phyloP scores from a whole-genome alignment of 2,329 filamentous ascomycete species.

The Penicillium verrucosum region DNA sequence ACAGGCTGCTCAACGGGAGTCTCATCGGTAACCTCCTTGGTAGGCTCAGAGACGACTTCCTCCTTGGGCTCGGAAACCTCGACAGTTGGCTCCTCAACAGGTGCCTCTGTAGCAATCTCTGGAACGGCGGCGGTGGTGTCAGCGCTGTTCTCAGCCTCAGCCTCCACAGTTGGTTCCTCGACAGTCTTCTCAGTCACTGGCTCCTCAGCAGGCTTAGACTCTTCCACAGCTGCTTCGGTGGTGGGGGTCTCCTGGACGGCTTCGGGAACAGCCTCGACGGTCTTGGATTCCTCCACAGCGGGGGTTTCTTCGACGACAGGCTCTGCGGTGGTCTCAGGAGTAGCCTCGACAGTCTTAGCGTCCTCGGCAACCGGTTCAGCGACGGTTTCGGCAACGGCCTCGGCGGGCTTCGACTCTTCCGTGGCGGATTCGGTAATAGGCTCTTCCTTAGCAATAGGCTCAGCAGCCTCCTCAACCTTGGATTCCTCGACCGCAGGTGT shows the following conservation, averaged over 20 bases:
- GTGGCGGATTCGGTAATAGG: not conserved
- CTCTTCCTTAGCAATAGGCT: not conserved
- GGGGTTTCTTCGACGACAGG: not conserved
- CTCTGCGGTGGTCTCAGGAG: not conserved
- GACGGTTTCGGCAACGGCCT: not conserved
- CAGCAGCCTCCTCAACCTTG: not conserved
- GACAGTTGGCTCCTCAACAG: not conserved
- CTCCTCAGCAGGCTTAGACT: slow-evolving; percentile 3
- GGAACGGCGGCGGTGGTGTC: not conserved
- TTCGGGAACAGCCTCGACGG: not conserved
- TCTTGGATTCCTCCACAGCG: not conserved
- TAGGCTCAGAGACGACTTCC: slow-evolving; percentile 1
- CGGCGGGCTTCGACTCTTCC: not conserved
- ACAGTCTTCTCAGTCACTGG: slow-evolving; percentile 2
- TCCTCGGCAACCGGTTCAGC: not conserved
- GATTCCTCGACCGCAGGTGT: not conserved
- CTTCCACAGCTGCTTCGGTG: not conserved
- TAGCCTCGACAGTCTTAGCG: not conserved
- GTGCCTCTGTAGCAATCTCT: not conserved
- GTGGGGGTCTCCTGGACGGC: not conserved
- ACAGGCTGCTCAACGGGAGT: not conserved
- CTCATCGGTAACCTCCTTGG: slow-evolving; percentile 1
- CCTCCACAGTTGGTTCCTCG: slow-evolving; percentile 5
- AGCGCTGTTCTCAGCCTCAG: slow-evolving; percentile 3
- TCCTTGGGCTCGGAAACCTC: slow-evolving; percentile 1